Percentiles rank a stretch among this genome's conserved stretches.
Evolutionary conservation across 2,329 filamentous ascomycete species (phyloP).

Genomic region (Cytospora paraplurivora): DNA sequence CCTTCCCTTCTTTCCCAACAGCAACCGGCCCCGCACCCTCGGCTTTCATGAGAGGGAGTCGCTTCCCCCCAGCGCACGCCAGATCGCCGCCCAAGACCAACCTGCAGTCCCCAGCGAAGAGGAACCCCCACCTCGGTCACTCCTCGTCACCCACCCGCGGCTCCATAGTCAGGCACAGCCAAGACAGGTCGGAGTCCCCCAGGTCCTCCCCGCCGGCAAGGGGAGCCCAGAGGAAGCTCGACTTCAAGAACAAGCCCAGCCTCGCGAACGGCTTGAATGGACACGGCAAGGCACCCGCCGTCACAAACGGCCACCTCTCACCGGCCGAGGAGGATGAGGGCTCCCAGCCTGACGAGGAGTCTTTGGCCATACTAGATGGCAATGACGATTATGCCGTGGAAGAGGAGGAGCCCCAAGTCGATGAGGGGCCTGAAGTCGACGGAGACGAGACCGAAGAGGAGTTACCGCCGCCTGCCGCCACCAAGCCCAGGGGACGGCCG

Average conservation of each 20-base stretch:
- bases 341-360: conserved; percentile 32
- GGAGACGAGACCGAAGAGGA: conserved; percentile 35
- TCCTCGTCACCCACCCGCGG: conserved; percentile 52
- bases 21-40: conserved; percentile 56
- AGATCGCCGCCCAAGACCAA: conserved; percentile 66
- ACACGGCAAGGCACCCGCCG: conserved; percentile 31
- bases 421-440: conserved; percentile 27
- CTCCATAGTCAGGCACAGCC: conserved; percentile 38
- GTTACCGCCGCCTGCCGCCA: conserved; percentile 21
- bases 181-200: conserved; percentile 23
- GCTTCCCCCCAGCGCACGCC: conserved; percentile 50
- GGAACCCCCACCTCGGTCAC: conserved; percentile 59
- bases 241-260: conserved; percentile 47
- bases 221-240: conserved; percentile 55
- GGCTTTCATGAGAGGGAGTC: conserved; percentile 53
- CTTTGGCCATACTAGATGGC: conserved; percentile 33
- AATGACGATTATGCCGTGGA: conserved; percentile 44
- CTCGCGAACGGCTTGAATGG: conserved; percentile 35
- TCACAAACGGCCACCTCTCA: conserved; percentile 16
- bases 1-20: conserved; percentile 34
- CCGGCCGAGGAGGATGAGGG: conserved; percentile 35
- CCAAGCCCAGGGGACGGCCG: conserved; percentile 20
- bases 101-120: conserved; percentile 61
- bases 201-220: conserved; percentile 35
- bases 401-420: conserved; percentile 29